Percentiles rank a stretch among this genome's conserved stretches.
These are phyloP conservation scores for Rutstroemia sp. DNA, from an alignment of 2,329 filamentous ascomycete species.

Conservation along the genomic window DNA sequence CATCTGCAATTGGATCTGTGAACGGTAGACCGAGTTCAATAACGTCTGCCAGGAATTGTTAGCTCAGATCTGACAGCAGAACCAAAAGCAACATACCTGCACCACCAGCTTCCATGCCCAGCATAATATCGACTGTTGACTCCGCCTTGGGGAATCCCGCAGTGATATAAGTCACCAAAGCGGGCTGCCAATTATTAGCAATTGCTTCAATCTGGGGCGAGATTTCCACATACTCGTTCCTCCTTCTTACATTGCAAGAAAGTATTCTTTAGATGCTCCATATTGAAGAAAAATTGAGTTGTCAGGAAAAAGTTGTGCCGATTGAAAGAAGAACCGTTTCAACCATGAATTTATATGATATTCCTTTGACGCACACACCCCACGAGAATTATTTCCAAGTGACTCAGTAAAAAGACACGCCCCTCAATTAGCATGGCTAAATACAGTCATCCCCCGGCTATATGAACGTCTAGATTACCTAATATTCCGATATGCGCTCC, in stretches of 20 bases:
- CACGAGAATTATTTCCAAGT: neutral
- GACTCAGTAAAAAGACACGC: neutral
- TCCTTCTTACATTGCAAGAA: conserved; percentile 51
- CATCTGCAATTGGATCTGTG: conserved; percentile 96
- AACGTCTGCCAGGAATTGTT: conserved; percentile 53
- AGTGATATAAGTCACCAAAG: conserved; percentile 93
- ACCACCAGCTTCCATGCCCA: conserved; percentile 88
- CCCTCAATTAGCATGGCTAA: conserved; percentile 2
- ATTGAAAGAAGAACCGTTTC: neutral
- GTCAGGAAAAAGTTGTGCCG: neutral
- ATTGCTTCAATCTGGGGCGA: conserved; percentile 4
- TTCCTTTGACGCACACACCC: too few relatives aligned
- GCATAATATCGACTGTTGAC: conserved; percentile 73
- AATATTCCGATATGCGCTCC: too few relatives aligned
- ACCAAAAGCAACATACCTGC: conserved; percentile 51
- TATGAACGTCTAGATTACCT: neutral
- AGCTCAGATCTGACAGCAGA: neutral
- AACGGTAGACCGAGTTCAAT: conserved; percentile 96
- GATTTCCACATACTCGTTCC: conserved; percentile 30
- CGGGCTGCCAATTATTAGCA: conserved; percentile 32
- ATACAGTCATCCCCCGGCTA: neutral
- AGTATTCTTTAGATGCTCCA: conserved; percentile 45
- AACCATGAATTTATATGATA: neutral
- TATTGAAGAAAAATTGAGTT: conserved; percentile 16
- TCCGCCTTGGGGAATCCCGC: conserved; percentile 82